Base-by-base conservation (phyloP, 345 rosid genomes). In the Microcos paniculata region DNA sequence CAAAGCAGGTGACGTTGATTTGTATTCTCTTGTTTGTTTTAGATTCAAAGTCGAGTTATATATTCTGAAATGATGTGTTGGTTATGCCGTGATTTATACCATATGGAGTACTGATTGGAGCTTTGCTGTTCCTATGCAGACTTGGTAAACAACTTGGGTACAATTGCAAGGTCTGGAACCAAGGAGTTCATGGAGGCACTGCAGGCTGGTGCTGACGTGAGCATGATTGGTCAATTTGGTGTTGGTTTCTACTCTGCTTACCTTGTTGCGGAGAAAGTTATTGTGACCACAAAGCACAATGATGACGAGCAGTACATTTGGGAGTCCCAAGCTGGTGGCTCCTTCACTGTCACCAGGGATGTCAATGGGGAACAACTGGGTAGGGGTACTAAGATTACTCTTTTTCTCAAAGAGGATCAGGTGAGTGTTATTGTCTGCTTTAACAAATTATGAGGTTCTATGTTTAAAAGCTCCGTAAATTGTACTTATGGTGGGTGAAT, bases 241-340 rank as follows among this genome's bases (percentile, higher is more conserved):
- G 98, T 94, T 6, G 97, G 98, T 64, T 94, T 94, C 85, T 94
- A 94, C 83, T 94, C 98, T 49, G 92, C 98, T n/a, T 94, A 94
- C 48, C 92, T 94, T 14, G 97, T 91, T 13, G 95, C 98, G 0
- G 97, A 94, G 75, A 94, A 84, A 78, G 97, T 94, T 13, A 78
- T 91, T 18, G 98, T 91, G 52, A 94, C 95, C 0, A 80, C 95
- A 0, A 94, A 90, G 78, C 97, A 94, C 79, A 91, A 91, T 43
- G 94, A 94, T 4, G 98, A 94, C 23, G 95, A 91, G 64, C 97
- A 93, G 58, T 93, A 93, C 62, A 73, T 90, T 1, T 93, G 97
- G 98, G 94, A 93, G 78, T 93, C 98, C n/a, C 98, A 93, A 77
- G 98, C 97, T 18, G 98, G 98, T 74, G 97, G 97, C 21, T 91